phyloP scores from a whole-genome alignment of 441 rosid genomes.

The Biscutella laevigata region DNA sequence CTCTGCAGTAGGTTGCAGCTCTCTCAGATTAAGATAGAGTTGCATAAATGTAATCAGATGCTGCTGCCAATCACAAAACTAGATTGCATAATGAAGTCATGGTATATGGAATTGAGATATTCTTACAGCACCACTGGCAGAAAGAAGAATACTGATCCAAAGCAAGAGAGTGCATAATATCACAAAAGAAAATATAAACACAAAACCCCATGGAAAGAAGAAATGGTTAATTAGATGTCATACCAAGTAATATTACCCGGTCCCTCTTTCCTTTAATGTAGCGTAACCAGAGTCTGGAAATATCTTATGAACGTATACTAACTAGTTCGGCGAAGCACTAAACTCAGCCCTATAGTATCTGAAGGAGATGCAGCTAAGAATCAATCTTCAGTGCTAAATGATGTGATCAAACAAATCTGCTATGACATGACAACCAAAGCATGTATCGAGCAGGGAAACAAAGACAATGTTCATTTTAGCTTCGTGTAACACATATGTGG shows the following conservation, averaged over 20 bases:
- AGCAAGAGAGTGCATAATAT: too few relatives aligned
- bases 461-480: neutral
- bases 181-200: too few relatives aligned
- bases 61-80: too few relatives aligned
- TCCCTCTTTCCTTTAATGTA: neutral
- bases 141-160: too few relatives aligned
- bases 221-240: too few relatives aligned
- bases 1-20: conserved; percentile 50
- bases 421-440: conserved; percentile 10
- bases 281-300: neutral
- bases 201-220: too few relatives aligned
- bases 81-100: too few relatives aligned
- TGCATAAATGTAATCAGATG: neutral
- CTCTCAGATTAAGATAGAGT: conserved; percentile 17
- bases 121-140: too few relatives aligned
- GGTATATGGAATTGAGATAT: too few relatives aligned
- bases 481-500: conserved; percentile 4
- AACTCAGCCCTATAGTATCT: conserved; percentile 1
- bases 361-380: conserved; percentile 15
- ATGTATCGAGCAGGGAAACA: conserved; percentile 15
- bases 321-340: conserved; percentile 10
- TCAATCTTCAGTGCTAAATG: conserved; percentile 5
- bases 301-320: conserved; percentile 9
- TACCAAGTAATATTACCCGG: too few relatives aligned
- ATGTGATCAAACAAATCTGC: neutral